Evolutionary conservation across 228 moss, liverwort and hornwort species (phyloP), one percentile per base, ranked within the genome.

Genomic region (Sphagnum fallax): DNA sequence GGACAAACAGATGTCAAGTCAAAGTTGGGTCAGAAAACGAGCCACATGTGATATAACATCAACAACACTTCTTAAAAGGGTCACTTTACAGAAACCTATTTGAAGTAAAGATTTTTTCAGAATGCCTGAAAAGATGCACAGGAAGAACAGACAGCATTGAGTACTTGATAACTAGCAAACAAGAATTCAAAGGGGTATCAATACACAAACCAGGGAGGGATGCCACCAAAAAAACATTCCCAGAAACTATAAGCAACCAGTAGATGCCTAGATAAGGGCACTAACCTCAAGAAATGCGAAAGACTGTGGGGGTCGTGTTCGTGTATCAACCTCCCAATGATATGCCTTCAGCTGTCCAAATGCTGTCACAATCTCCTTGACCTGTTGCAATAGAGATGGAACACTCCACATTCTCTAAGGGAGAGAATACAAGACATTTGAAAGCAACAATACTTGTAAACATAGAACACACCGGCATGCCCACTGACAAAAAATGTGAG

Each of bases 311-410:
- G 71, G 79, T 49, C 75, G 66, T 70, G 59, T 84, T 4, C 60
- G 63, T 64, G 52, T 47, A 52, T 77, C 82, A 61, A 80, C 59
- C 66, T 89, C 91, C 92, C 92, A 96, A 70, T 88, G 84, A 78
- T 88, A 96, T 14, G 92, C 90, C 67, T 88, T 96, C 11, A 96
- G 71, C 74, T 96, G 96, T 74, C 96, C 96, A 75, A 96, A 92
- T 5, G 96, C 86, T 16, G 96, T 92, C 4, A 91, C 83, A 51
- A 91, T 86, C 71, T 96, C 92, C 72, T 82, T 96, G 0, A 92
- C 83, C 96, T 86, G 75, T 18, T 61, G 13, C 57, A 57, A 4
- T 32, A 32, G 32, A 32, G 32, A 32, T 3, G 32, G 32, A 32
- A 32, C 32, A 32, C 32, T 32, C 32, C 6, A 62, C 16, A 47